Percentiles rank a stretch among this genome's conserved stretches.
Conservation (phyloP, 2,329 filamentous ascomycete genomes). For the Tolypocladium ovalisporum region DNA sequence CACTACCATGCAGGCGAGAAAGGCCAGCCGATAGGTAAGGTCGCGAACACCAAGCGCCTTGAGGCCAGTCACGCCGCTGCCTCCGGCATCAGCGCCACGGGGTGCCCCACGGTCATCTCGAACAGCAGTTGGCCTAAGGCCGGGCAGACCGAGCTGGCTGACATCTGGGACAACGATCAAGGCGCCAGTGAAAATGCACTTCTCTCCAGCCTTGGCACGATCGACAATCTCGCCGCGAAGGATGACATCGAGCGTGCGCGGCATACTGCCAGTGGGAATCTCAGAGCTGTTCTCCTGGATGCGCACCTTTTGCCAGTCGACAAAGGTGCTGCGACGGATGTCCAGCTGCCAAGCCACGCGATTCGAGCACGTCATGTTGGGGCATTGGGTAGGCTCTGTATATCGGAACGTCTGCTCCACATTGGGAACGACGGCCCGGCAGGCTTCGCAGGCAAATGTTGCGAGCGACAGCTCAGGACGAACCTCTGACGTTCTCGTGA, state of each 20-base stretch:
- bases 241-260: slow-evolving; percentile 94
- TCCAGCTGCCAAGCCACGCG: slow-evolving; percentile 92
- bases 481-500: slow-evolving; percentile 94
- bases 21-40: slow-evolving; percentile 90
- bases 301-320: slow-evolving; percentile 98
- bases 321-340: slow-evolving; percentile 91
- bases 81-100: slow-evolving; percentile 69
- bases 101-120: slow-evolving; percentile 67
- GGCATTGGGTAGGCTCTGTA: slow-evolving; percentile 92
- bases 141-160: slow-evolving; percentile 85
- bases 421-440: slow-evolving; percentile 74
- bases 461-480: slow-evolving; percentile 85
- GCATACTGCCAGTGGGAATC: slow-evolving; percentile 98
- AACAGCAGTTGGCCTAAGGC: slow-evolving; percentile 69
- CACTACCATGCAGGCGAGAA: slow-evolving; percentile 91
- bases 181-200: slow-evolving; percentile 94
- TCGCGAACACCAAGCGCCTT: slow-evolving; percentile 92
- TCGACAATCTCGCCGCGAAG: slow-evolving; percentile 95
- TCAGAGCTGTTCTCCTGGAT: slow-evolving; percentile 98
- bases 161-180: slow-evolving; percentile 96
- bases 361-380: slow-evolving; percentile 79
- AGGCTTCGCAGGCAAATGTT: slow-evolving; percentile 85
- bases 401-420: slow-evolving; percentile 97
- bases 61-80: slow-evolving; percentile 74
- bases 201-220: slow-evolving; percentile 91